A percentile compares a stretch with the other conserved stretches of the same genome.
phyloP scores from a whole-genome alignment of 805 yeast genomes.

The Candida loeiensis region DNA sequence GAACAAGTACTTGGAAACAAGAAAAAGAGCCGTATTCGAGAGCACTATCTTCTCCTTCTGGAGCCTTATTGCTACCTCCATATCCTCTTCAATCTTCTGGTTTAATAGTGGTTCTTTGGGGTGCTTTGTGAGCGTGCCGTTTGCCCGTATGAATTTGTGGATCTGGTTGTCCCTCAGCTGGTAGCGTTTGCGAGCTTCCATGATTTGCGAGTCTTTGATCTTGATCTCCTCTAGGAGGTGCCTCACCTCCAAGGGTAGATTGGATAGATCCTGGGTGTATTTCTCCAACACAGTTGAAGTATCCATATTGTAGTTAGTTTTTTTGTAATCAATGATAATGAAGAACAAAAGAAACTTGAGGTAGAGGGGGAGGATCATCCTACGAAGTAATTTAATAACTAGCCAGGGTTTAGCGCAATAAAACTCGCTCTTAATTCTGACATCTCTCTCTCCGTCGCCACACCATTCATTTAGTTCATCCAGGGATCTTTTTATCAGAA shows the following conservation, averaged over 20 bases:
- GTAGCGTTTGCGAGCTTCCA: conserved; percentile 63
- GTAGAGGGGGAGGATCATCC: no score
- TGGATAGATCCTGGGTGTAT: conserved; percentile 62
- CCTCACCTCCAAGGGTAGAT: conserved; percentile 82
- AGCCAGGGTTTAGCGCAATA: no score
- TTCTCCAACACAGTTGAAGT: conserved; percentile 67
- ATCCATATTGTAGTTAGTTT: conserved; percentile 52
- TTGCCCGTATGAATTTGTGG: conserved; percentile 76
- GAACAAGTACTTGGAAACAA: conserved; percentile 70
- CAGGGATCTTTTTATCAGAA: no score
- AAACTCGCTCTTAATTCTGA: no score
- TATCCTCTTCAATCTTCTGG: conserved; percentile 65
- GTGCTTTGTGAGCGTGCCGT: conserved; percentile 76
- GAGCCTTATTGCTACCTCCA: conserved; percentile 52
- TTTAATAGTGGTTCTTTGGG: conserved; percentile 74
- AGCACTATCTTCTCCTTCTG: conserved; percentile 77
- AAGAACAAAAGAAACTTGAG: neutral
- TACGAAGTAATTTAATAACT: no score
- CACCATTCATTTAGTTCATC: no score
- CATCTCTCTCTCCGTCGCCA: no score
- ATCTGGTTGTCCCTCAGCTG: conserved; percentile 73
- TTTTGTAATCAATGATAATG: neutral
- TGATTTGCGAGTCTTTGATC: conserved; percentile 60
- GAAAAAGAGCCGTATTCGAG: conserved; percentile 79
- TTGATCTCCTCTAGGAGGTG: conserved; percentile 77